Evolutionary conservation across 2,329 filamentous ascomycete species (phyloP).

Genomic region (Emydomyces testavorans): DNA sequence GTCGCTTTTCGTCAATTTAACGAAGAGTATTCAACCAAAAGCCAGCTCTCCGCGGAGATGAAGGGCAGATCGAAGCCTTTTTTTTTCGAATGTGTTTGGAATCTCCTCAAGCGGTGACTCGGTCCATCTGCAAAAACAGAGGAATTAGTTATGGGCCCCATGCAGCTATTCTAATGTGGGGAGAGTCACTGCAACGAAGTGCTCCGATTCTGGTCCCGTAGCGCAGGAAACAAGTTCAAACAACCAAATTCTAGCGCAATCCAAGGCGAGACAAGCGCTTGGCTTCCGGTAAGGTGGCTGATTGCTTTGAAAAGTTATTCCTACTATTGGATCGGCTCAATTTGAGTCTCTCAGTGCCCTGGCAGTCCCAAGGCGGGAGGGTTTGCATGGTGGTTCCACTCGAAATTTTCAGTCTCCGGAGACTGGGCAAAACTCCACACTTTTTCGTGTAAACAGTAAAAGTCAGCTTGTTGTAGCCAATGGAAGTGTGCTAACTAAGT

Average conservation of each 20-base stretch:
- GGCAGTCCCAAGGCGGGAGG: background rate
- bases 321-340: background rate
- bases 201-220: background rate
- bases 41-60: slow-evolving; percentile 2
- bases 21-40: background rate
- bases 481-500: no score
- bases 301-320: background rate
- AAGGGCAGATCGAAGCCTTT: background rate
- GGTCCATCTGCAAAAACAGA: no score
- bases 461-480: no score
- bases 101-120: no score
- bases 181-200: background rate
- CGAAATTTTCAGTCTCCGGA: background rate
- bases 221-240: background rate
- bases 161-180: no score
- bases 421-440: background rate
- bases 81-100: background rate
- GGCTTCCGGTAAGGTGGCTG: background rate
- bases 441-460: background rate
- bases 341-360: background rate
- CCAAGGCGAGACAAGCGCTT: slow-evolving; percentile 2
- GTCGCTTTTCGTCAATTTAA: no score
- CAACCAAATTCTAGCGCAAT: background rate
- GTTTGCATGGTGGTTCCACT: background rate
- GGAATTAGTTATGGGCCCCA: no score